These are phyloP conservation scores for Tillandsia fasciculata DNA, from an alignment of 176 grass and related monocot species.

Conservation along the genomic window DNA sequence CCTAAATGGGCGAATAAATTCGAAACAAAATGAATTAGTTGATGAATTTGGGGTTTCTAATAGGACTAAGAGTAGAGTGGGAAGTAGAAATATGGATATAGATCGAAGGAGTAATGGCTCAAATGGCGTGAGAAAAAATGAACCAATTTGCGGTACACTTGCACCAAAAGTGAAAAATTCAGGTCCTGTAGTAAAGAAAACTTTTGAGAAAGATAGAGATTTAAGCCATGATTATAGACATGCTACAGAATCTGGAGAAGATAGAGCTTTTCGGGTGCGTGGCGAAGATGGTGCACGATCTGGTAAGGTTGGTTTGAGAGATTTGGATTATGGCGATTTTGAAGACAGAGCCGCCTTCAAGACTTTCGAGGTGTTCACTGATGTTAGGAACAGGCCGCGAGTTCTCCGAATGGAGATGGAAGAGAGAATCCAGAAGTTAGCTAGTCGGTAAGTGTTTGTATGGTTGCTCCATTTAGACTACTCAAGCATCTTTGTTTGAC, in stretches of 20 bases:
- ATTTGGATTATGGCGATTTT: constrained; percentile 17
- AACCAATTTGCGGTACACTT: not conserved
- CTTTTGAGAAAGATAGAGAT: constrained; percentile 8
- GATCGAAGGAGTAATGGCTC: constrained; percentile 3
- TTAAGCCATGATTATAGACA: constrained; percentile 5
- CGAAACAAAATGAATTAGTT: constrained; percentile 2
- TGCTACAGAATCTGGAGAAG: constrained; percentile 12
- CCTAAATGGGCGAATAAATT: constrained; percentile 17
- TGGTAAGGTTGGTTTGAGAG: constrained; percentile 24
- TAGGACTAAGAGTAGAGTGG: not conserved
- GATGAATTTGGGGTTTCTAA: constrained; percentile 8
- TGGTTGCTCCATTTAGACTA: constrained; percentile 16
- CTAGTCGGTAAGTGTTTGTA: constrained; percentile 50
- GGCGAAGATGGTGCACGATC: constrained; percentile 21
- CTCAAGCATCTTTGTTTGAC: not conserved
- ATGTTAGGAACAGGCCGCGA: constrained; percentile 76
- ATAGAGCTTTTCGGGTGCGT: constrained; percentile 19
- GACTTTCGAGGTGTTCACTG: constrained; percentile 74
- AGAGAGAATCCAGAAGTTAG: constrained; percentile 79
- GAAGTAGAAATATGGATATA: constrained; percentile 9
- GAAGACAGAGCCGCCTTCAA: constrained; percentile 91
- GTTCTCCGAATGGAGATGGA: constrained; percentile 90
- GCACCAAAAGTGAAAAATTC: constrained; percentile 18
- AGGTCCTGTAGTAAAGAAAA: constrained; percentile 1
- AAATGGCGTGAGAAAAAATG: not conserved